Base-by-base conservation (phyloP, 768 basidiomycete species). In the Trametes coccinea region DNA sequence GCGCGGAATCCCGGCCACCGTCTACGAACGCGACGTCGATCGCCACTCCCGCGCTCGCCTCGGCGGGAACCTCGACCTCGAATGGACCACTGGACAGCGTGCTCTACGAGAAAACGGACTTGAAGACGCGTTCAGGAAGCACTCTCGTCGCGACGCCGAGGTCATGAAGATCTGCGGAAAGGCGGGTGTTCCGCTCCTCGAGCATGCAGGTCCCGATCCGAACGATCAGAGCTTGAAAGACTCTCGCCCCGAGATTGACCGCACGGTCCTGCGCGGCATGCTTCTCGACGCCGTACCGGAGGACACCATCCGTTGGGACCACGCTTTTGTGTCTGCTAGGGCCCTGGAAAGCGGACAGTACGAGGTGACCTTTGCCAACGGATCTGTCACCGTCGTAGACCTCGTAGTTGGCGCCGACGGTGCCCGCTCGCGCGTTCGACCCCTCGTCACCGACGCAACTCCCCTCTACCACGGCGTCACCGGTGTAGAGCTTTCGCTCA, bases 301-400 rank as follows among this genome's bases (percentile, higher is more conserved):
- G 31, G 60, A 78, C 22, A 74, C 75, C 11, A 73, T 76, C 43
- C 76, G 76, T 48, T 79, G 80, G n/a, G 71, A 76, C 3, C 79
- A 78, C 74, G 76, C 75, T 11, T 70, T 70, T 58, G 69, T 74
- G 5, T 22, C 63, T 66, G 9, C 63, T 74, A 50, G 61, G 75
- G 31, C 69, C 68, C 47, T 56, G 67, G 39, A 64, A 68, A 8
- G 55, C 54, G 55, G 76, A 76, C 10, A 61, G 49, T 54, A 56
- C 51, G 51, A 66, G 27, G 34, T 66, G 11, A 55, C 55, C 4
- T 61, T 58, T 56, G 13, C 50, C 3, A 58, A 53, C 33, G 56
- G 55, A 34, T 30, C 34, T 14, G 41, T 59, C 49, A n/a, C 43
- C 5, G 43, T 45, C 31, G 49, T 17, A 3, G 57, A 51, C 41